Base-by-base conservation (phyloP, 495 filamentous ascomycete species). In the Amorphotheca resinae region DNA sequence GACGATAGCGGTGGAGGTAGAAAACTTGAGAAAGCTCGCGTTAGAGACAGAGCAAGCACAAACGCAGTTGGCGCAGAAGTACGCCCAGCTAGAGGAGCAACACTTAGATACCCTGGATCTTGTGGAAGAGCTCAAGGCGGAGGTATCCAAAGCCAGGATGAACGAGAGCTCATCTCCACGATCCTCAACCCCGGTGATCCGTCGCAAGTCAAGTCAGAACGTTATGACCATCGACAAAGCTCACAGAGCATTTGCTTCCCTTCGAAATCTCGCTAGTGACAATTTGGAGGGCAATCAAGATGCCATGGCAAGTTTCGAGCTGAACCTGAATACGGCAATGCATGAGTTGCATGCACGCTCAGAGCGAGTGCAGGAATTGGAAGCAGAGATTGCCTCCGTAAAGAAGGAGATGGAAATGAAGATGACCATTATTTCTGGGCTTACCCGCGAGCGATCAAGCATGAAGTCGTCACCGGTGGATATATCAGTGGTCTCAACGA, bases 371-470 rank as follows among this genome's bases (percentile, higher is more conserved):
- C 81, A 87, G 55, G 78, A 87, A 38, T 68, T 98, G 8, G 91
- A 98, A 57, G 77, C 76, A 4, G 93, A 95, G 53, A 76, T 95
- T 44, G 65, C 77, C 1, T 77, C 74, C 6, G 74, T 89, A 11
- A 93, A 83, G 66, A 91, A 83, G 60, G 93, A 95, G 58, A 93
- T 98, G 84, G 93, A 98, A 48, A 76, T 72, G 42, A 96, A 96
- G 71, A 82, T 83, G 63, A 81, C 81, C 17, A 87, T 98, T 53
- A 95, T 98, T 46, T 84, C 87, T 14, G 91, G 91, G 4, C 72
- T 98, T 25, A 93, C 93, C 14, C 76, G 88, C 31, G 91, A 98
- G 58, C 72, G 91, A 52, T 86, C 86, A 2, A 87, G 84, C 59
- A 74, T 95, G 63, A 86, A 87, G 57, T 76, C 77, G 2, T 83